phyloP scores from a whole-genome alignment of 805 yeast species.

The Candida odintsovae region DNA sequence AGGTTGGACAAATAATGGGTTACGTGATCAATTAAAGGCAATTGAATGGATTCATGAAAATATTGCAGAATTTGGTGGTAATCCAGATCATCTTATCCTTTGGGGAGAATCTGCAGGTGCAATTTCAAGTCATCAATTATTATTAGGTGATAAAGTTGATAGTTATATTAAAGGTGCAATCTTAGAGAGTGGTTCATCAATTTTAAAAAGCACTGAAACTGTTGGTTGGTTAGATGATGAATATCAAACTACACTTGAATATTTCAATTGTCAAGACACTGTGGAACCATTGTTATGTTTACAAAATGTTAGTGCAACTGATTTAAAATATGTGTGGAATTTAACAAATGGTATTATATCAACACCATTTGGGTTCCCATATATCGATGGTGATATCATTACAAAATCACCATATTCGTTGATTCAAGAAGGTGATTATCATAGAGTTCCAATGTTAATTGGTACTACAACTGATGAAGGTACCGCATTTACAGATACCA shows the following conservation, averaged over 20 bases:
- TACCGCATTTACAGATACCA: conserved; percentile 1
- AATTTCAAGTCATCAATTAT: conserved; percentile 10
- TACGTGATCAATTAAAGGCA: conserved; percentile 30
- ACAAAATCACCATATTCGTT: conserved; percentile 9
- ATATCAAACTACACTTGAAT: conserved; percentile 5
- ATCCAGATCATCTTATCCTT: conserved; percentile 29
- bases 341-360: conserved; percentile 8
- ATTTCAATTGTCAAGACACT: conserved; percentile 10
- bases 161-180: conserved; percentile 15
- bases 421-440: conserved; percentile 6
- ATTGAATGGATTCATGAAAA: conserved; percentile 32
- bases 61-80: conserved; percentile 32
- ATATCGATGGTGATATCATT: conserved; percentile 14
- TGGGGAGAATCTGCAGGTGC: conserved; percentile 36
- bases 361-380: conserved; percentile 2
- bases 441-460: conserved; percentile 16
- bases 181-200: conserved; percentile 16
- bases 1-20: conserved; percentile 28
- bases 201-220: too few relatives aligned
- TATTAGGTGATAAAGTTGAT: conserved; percentile 3
- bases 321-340: conserved; percentile 6
- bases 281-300: conserved; percentile 8
- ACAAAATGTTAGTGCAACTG: conserved; percentile 8
- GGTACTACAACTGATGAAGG: conserved; percentile 22
- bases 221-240: too few relatives aligned